Percentiles rank a stretch among this genome's conserved stretches.
These are phyloP conservation scores for Paramyrothecium roridum DNA, from an alignment of 2,329 filamentous ascomycete genomes.

Conservation along the genomic window DNA sequence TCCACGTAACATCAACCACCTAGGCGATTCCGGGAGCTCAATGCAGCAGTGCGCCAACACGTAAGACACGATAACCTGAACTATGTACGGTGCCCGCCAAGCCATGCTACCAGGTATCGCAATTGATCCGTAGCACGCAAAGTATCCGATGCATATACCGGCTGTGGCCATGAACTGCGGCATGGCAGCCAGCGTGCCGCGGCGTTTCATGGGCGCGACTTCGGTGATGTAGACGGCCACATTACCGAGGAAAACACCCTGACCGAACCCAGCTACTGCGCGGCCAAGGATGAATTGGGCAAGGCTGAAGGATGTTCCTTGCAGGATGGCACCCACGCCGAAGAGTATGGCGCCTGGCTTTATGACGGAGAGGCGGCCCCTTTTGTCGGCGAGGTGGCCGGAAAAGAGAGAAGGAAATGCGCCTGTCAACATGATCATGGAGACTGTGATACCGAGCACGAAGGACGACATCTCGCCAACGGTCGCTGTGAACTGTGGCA, in stretches of 20 bases:
- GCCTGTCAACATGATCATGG: conserved; percentile 55
- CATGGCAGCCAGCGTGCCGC: conserved; percentile 48
- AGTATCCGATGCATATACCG: conserved; percentile 54
- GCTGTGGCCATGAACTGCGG: conserved; percentile 50
- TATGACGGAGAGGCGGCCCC: conserved; percentile 39
- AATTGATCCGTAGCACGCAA: conserved; percentile 55
- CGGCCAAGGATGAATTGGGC: conserved; percentile 54
- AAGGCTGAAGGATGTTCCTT: conserved; percentile 43
- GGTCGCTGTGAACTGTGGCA: conserved; percentile 23
- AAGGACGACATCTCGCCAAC: conserved; percentile 44
- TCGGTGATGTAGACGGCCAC: conserved; percentile 59
- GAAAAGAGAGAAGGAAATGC: conserved; percentile 56
- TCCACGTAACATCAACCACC: conserved; percentile 53
- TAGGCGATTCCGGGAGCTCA: conserved; percentile 50
- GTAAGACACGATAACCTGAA: conserved; percentile 37
- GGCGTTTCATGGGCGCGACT: conserved; percentile 48
- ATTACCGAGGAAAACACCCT: conserved; percentile 57
- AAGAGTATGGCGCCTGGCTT: conserved; percentile 46
- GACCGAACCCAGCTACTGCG: conserved; percentile 53
- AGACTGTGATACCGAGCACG: conserved; percentile 56
- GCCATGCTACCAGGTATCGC: conserved; percentile 42
- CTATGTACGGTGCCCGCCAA: conserved; percentile 54
- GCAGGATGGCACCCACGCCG: conserved; percentile 47
- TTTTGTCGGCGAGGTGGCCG: conserved; percentile 47
- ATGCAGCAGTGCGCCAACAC: conserved; percentile 36